Percentiles rank a stretch among this genome's conserved stretches.
Conservation (phyloP, 257 asterid genomes). For the Przewalskia tangutica region DNA sequence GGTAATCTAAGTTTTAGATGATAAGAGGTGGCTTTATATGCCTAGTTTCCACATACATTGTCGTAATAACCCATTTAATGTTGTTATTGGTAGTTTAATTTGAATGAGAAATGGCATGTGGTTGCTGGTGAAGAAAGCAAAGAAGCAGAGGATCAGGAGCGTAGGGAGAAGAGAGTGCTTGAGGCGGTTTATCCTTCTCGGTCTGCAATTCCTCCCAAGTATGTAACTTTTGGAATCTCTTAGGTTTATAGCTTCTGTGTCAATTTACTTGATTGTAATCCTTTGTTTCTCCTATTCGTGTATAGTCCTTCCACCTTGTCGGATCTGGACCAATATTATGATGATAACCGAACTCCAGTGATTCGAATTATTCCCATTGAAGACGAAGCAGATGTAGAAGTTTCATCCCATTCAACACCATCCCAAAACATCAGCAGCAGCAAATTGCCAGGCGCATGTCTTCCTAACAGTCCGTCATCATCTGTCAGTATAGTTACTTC, state of each 20-base stretch:
- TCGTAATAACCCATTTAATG: not conserved
- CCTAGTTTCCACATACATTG: not conserved
- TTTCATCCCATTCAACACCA: not conserved
- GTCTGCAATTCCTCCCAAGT: slow-evolving; percentile 35
- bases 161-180: slow-evolving; percentile 12
- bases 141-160: slow-evolving; percentile 21
- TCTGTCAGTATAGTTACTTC: not conserved
- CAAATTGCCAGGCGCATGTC: too few relatives aligned
- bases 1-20: slow-evolving; percentile 9
- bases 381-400: slow-evolving; percentile 14
- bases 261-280: slow-evolving; percentile 7
- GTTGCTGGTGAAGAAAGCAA: slow-evolving; percentile 52
- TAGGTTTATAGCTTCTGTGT: not conserved
- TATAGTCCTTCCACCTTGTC: slow-evolving; percentile 20
- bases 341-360: slow-evolving; percentile 20
- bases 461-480: not conserved
- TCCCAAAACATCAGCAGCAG: not conserved
- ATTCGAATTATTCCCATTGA: slow-evolving; percentile 32
- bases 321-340: slow-evolving; percentile 10
- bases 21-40: not conserved
- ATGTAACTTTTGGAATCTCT: not conserved
- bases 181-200: slow-evolving; percentile 21
- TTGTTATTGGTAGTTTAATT: slow-evolving; percentile 19
- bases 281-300: slow-evolving; percentile 5
- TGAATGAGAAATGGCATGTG: slow-evolving; percentile 21